A percentile compares a stretch with the other conserved stretches of the same genome.
Evolutionary conservation across 1,139 yeast species (phyloP).

Genomic region (Petasospora rhodanensis): DNA sequence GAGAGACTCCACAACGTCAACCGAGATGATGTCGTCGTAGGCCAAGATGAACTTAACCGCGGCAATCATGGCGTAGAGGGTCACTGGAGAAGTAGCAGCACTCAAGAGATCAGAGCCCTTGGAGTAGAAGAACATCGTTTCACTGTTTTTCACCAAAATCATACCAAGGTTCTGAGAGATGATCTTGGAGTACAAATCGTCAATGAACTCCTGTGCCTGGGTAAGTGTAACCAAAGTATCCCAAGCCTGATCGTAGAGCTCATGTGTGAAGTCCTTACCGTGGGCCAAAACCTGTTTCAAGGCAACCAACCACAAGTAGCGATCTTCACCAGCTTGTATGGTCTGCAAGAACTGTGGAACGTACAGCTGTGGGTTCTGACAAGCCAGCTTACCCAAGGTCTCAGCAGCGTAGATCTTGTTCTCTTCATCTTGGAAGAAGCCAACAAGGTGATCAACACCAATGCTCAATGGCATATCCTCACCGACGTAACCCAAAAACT

Average conservation of each 20-base stretch:
- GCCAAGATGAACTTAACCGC: constrained; percentile 32
- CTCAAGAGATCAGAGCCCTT: constrained; percentile 19
- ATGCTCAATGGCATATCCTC: constrained; percentile 14
- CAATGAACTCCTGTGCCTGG: constrained; percentile 14
- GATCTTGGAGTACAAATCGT: constrained; percentile 29
- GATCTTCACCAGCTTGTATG: constrained; percentile 26
- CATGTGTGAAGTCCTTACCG: constrained; percentile 16
- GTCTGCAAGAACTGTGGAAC: constrained; percentile 32
- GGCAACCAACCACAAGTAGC: constrained; percentile 34
- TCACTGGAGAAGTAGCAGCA: constrained; percentile 9
- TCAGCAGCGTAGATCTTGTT: constrained; percentile 46
- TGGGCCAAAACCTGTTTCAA: constrained; percentile 36
- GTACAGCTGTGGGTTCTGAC: constrained; percentile 34
- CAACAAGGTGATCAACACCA: constrained; percentile 18
- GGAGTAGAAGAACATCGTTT: constrained; percentile 21
- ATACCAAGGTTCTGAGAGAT: constrained; percentile 37
- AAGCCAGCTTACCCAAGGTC: constrained; percentile 48
- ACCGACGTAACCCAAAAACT: constrained; percentile 24
- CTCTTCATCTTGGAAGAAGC: constrained; percentile 32
- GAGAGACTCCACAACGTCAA: constrained; percentile 21
- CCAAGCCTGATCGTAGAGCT: constrained; percentile 21
- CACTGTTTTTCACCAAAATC: constrained; percentile 24
- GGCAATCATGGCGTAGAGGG: constrained; percentile 29
- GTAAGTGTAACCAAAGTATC: constrained; percentile 15
- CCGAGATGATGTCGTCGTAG: constrained; percentile 22